Conservation (phyloP, 345 rosid genomes). For the Boechera stricta region DNA sequence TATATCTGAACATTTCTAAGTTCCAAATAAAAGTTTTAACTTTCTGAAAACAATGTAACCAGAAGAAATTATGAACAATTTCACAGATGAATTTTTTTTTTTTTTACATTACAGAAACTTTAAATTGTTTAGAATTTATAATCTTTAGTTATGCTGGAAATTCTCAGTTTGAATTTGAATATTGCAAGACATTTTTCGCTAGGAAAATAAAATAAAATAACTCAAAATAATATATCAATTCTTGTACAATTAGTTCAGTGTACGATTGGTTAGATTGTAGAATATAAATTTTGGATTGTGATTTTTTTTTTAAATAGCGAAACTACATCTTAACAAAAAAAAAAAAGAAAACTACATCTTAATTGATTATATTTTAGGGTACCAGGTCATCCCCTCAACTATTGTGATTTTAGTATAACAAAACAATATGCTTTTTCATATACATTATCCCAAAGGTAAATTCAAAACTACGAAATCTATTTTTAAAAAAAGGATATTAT, state of each 20-base stretch:
- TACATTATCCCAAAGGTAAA: slow-evolving; percentile 13
- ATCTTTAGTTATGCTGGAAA: too few species aligned
- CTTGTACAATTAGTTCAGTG: background rate
- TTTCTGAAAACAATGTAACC: background rate
- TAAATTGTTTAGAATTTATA: background rate
- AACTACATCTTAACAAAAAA: too few species aligned
- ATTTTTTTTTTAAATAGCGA: too few species aligned
- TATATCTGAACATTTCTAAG: background rate
- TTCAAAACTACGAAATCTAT: background rate
- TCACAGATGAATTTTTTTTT: background rate
- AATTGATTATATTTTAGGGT: background rate
- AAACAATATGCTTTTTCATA: background rate
- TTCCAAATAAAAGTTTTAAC: background rate
- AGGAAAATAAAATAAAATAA: too few species aligned
- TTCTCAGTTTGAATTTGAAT: too few species aligned
- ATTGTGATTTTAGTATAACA: background rate
- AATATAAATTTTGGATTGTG: background rate
- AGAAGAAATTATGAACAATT: background rate
- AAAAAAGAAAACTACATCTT: too few species aligned
- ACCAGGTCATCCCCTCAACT: background rate
- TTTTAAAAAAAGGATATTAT: too few species aligned
- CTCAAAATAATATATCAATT: background rate
- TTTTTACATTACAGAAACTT: background rate
- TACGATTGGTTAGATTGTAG: too few species aligned
- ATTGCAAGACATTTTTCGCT: background rate